Base-by-base conservation (phyloP, 345 rosid genomes). In the Cardamine occulta region DNA sequence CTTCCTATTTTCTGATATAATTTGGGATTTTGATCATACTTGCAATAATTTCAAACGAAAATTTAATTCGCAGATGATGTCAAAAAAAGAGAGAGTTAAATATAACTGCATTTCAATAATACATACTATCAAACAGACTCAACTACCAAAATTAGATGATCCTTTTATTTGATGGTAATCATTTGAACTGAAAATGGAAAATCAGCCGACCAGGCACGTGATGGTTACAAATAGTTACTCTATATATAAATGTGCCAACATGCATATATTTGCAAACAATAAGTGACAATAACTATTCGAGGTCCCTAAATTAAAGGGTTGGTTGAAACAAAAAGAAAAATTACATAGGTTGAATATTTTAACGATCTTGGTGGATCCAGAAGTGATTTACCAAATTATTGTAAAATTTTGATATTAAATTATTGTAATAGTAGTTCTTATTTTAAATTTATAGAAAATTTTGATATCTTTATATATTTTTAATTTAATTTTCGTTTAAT, bases 131-230 rank as follows among this genome's bases (percentile, higher is more conserved):
- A 44, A 19, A 48, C 9, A 18, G 52, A 21, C 10, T 10, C 52
- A 62, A 51, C 62, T 37, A 51, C 31, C 42, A 13, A 39, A 4
- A 11, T n/a, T 5, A 10, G 26, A 71, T 48, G 21, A 31, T 57
- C 15, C 2, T 70, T 15, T 67, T 40, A 18, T 54, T 51, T 17
- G 68, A 63, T 52, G 29, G 10, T 18, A 65, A 55, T 64, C 48
- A 64, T 65, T 66, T 66, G 52, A 24, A 53, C 8, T 15, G 1
- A 42, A 31, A 19, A 29, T 29, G 7, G 29, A 74, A 37, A 53
- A 29, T 42, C 47, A 64, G 59, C 59, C n/a, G 52, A 74, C 59
- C 78, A 56, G 7, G 12, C 78, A 66, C 51, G 66, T 66, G 72
- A 19, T 34, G 23, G 19, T 24, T 56, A 14, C 49, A 47, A 64